phyloP scores from a whole-genome alignment of 2,329 filamentous ascomycete genomes.

The Phaeomoniella chlamydospora region DNA sequence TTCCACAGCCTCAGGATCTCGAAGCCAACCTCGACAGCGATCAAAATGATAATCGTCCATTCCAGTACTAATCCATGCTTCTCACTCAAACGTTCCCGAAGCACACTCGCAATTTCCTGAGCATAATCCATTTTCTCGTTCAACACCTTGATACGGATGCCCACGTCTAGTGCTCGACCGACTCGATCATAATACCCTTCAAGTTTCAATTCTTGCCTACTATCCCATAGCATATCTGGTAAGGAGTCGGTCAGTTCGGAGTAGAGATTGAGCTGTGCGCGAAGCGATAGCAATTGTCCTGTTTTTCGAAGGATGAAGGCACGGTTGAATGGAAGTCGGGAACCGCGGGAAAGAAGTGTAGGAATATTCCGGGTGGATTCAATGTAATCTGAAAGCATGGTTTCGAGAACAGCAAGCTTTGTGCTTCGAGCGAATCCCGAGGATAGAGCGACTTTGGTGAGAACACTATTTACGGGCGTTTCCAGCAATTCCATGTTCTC shows the following conservation, averaged over 20 bases:
- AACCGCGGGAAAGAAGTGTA: slow-evolving; percentile 56
- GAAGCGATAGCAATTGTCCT: slow-evolving; percentile 74
- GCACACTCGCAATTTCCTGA: slow-evolving; percentile 79
- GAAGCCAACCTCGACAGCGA: slow-evolving; percentile 82
- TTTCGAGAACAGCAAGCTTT: slow-evolving; percentile 85
- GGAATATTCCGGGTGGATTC: slow-evolving; percentile 74
- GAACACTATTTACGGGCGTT: slow-evolving; percentile 41
- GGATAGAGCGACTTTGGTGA: slow-evolving; percentile 93
- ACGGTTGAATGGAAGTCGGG: slow-evolving; percentile 48
- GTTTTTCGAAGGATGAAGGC: slow-evolving; percentile 84
- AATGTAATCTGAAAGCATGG: slow-evolving; percentile 68
- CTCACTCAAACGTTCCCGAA: slow-evolving; percentile 79
- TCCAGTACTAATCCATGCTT: slow-evolving; percentile 78
- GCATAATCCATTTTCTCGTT: slow-evolving; percentile 99
- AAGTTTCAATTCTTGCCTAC: slow-evolving; percentile 69
- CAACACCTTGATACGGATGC: slow-evolving; percentile 74
- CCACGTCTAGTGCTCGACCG: slow-evolving; percentile 77
- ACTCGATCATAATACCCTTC: slow-evolving; percentile 95
- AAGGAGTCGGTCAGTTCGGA: slow-evolving; percentile 90
- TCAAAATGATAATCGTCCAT: slow-evolving; percentile 91
- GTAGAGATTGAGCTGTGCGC: slow-evolving; percentile 90
- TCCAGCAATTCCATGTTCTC: slow-evolving; percentile 2
- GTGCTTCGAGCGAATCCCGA: slow-evolving; percentile 85
- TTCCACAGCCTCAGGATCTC: slow-evolving; percentile 63
- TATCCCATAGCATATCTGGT: slow-evolving; percentile 96